phyloP scores from a whole-genome alignment of 2,329 filamentous ascomycete species.

The Lithohypha guttulata region DNA sequence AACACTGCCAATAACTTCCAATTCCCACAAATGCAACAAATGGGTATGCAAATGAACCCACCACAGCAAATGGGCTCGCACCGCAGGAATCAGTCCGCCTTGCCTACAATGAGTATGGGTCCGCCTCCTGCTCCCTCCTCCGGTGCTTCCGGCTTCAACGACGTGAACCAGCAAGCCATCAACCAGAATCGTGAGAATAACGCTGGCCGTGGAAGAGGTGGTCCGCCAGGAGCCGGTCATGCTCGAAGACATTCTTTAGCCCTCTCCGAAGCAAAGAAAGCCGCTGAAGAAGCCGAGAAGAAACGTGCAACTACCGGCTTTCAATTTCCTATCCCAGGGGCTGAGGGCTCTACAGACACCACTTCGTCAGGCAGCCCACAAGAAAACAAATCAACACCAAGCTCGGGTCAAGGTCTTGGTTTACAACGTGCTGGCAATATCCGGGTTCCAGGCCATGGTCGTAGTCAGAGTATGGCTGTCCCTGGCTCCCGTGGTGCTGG shows the following conservation, averaged over 20 bases:
- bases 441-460: conserved; percentile 60
- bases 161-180: conserved; percentile 57
- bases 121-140: conserved; percentile 88
- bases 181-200: conserved; percentile 64
- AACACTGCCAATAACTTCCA: conserved; percentile 67
- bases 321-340: conserved; percentile 75
- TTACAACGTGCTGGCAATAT: conserved; percentile 68
- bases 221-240: conserved; percentile 63
- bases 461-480: conserved; percentile 42
- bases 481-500: conserved; percentile 57
- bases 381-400: conserved; percentile 35
- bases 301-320: conserved; percentile 90
- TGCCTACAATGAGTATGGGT: conserved; percentile 84
- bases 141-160: conserved; percentile 73
- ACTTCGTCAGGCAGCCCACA: conserved; percentile 40
- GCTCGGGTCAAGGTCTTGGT: conserved; percentile 51
- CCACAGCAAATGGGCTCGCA: conserved; percentile 73
- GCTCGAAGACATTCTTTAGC: conserved; percentile 90
- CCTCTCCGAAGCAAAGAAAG: conserved; percentile 92
- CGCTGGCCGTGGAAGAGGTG: conserved; percentile 63
- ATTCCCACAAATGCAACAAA: conserved; percentile 62
- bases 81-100: conserved; percentile 93
- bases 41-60: conserved; percentile 62
- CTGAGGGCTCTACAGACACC: conserved; percentile 42
- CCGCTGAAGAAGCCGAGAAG: conserved; percentile 90